Evolutionary conservation across 2,329 filamentous ascomycete species (phyloP).

Genomic region (Aspergillus sp.): DNA sequence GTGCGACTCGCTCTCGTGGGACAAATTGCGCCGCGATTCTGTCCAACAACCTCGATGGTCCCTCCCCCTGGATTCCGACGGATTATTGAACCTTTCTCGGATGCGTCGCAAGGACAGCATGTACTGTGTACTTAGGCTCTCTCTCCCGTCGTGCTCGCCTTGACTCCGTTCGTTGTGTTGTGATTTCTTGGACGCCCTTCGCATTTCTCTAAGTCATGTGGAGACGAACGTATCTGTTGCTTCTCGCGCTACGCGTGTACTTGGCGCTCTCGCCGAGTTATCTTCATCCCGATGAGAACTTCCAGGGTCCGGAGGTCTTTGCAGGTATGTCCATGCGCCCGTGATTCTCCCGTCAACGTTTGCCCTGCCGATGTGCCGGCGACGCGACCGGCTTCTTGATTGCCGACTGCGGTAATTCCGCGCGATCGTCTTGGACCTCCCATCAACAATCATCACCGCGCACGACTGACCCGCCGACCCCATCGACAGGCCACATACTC

Average conservation of each 20-base stretch:
- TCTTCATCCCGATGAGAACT: conserved; percentile 97
- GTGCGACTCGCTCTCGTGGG: neutral
- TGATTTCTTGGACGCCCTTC: conserved; percentile 16
- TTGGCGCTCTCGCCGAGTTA: conserved; percentile 95
- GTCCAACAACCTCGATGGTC: neutral
- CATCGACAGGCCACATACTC: conserved; percentile 75
- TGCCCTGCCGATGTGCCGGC: neutral
- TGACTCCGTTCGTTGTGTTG: neutral
- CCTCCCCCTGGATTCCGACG: neutral
- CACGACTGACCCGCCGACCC: conserved; percentile 4
- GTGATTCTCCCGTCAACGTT: neutral
- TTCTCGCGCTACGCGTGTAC: conserved; percentile 85
- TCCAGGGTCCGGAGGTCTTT: conserved; percentile 96
- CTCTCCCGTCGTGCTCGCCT: neutral
- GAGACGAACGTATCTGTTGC: conserved; percentile 81
- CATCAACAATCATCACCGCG: no score
- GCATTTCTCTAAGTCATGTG: conserved; percentile 67
- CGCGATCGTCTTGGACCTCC: no score
- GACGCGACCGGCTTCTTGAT: conserved; percentile 2
- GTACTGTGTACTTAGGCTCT: neutral
- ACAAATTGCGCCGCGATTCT: neutral
- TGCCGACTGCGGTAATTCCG: neutral
- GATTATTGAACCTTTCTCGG: neutral
- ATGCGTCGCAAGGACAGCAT: neutral
- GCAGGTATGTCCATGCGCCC: conserved; percentile 64